A percentile compares a stretch with the other conserved stretches of the same genome.
phyloP scores from a whole-genome alignment of 2,329 filamentous ascomycete genomes.

The Orbilia blumenaviensis region DNA sequence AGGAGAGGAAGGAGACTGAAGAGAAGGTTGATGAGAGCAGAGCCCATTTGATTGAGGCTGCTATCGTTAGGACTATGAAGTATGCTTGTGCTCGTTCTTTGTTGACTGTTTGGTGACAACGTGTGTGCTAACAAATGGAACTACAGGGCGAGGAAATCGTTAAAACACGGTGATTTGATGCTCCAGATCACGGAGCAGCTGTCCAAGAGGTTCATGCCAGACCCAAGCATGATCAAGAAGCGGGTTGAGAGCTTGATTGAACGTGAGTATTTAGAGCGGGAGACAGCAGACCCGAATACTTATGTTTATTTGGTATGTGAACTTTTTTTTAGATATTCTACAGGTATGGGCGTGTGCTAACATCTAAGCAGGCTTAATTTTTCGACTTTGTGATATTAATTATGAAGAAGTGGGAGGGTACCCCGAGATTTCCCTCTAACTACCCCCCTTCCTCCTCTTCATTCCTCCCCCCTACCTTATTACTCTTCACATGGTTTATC shows the following conservation, averaged over 20 bases:
- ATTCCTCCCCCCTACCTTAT: not conserved
- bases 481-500: not conserved
- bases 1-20: constrained; percentile 57
- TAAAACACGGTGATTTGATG: constrained; percentile 65
- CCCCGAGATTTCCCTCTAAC: not conserved
- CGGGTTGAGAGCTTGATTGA: constrained; percentile 67
- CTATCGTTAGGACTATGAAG: constrained; percentile 68
- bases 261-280: constrained; percentile 65
- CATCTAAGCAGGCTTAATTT: constrained; percentile 13
- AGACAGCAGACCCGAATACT: constrained; percentile 61
- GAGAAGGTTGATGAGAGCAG: constrained; percentile 64
- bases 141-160: constrained; percentile 61
- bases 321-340: too few species aligned
- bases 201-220: constrained; percentile 64
- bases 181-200: constrained; percentile 66
- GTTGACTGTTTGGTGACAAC: not conserved
- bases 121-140: not conserved
- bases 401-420: not conserved
- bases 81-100: constrained; percentile 56
- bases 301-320: constrained; percentile 63
- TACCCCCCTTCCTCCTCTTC: not conserved
- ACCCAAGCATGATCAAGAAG: constrained; percentile 67
- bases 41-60: constrained; percentile 65
- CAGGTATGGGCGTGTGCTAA: constrained; percentile 11
- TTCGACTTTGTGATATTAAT: not conserved